phyloP scores from a whole-genome alignment of 441 rosid species.

The Eutrema salsugineum region DNA sequence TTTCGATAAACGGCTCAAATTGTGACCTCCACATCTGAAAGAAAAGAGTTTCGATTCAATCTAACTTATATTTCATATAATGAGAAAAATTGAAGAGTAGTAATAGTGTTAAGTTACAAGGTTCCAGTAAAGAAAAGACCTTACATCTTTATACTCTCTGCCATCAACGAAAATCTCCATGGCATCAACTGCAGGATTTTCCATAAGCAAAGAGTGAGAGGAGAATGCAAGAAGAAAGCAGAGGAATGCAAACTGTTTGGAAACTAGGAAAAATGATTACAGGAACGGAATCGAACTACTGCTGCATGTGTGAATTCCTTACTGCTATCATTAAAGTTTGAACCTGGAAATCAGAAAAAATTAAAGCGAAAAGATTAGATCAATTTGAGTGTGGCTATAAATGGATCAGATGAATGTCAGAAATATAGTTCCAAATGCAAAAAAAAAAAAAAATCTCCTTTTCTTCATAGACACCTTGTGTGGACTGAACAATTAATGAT shows the following conservation, averaged over 20 bases:
- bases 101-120: background rate
- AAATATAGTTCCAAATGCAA: background rate
- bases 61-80: background rate
- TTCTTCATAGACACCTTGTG: conserved; percentile 56
- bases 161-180: conserved; percentile 62
- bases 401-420: background rate
- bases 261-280: conserved; percentile 33
- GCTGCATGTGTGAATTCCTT: conserved; percentile 69
- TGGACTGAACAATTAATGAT: conserved; percentile 73
- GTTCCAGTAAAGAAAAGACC: conserved; percentile 10
- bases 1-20: conserved; percentile 49
- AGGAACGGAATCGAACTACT: conserved; percentile 70
- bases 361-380: background rate
- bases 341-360: conserved; percentile 41
- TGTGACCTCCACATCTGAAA: conserved; percentile 74
- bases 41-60: background rate
- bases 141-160: conserved; percentile 69
- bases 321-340: conserved; percentile 59
- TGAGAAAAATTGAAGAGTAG: background rate
- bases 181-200: conserved; percentile 65
- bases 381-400: background rate
- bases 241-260: background rate
- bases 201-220: conserved; percentile 23
- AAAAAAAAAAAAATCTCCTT: background rate
- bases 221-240: background rate